Evolutionary conservation across 768 basidiomycete species (phyloP).

Genomic region (Suillus americanus): DNA sequence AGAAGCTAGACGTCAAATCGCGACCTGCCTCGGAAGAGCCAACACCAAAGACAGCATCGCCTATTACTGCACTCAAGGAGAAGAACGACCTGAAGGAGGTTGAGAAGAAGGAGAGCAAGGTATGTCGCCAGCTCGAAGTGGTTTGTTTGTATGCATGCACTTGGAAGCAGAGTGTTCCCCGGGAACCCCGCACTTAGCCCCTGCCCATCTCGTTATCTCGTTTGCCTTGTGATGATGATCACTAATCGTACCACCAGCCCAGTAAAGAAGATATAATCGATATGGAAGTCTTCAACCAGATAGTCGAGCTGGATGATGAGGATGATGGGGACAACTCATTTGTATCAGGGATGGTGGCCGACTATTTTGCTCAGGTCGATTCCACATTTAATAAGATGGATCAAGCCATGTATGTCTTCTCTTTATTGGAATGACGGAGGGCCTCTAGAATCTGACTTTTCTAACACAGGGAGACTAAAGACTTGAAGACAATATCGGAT

Average conservation of each 20-base stretch:
- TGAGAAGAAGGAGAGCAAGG: conserved; percentile 27
- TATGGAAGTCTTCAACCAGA: conserved; percentile 79
- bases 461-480: conserved; percentile 47
- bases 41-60: conserved; percentile 13
- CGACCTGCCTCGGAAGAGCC: conserved; percentile 29
- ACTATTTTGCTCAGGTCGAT: conserved; percentile 80
- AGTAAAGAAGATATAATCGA: conserved; percentile 53
- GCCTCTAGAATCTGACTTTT: conserved; percentile 12
- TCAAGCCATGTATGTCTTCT: conserved; percentile 63
- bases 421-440: conserved; percentile 3
- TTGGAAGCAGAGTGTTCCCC: background rate
- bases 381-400: conserved; percentile 81
- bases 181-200: conserved; percentile 2
- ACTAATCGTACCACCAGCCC: conserved; percentile 8
- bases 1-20: conserved; percentile 32
- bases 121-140: conserved; percentile 14
- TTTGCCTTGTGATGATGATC: background rate
- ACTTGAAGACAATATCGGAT: conserved; percentile 65
- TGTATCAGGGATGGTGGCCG: conserved; percentile 71
- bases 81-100: conserved; percentile 9
- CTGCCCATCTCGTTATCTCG: conserved; percentile 2
- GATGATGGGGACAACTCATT: conserved; percentile 74
- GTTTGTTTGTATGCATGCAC: background rate
- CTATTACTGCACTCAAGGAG: conserved; percentile 11
- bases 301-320: conserved; percentile 89